A percentile compares a stretch with the other conserved stretches of the same genome.
Evolutionary conservation across 2,329 filamentous ascomycete genomes (phyloP).

Genomic region (Capronia americana): DNA sequence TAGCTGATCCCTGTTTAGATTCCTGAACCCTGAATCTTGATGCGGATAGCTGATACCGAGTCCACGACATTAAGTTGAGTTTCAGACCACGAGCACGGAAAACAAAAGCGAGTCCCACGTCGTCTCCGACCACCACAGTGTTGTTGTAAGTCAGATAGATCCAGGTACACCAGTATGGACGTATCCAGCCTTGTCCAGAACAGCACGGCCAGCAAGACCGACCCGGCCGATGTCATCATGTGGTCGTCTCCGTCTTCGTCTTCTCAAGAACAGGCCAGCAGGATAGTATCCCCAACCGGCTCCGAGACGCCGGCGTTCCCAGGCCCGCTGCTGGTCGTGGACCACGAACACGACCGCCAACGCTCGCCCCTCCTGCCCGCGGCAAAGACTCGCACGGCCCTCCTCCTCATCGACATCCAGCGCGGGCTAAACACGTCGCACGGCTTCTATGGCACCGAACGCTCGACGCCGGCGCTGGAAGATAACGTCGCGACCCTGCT

Average conservation of each 20-base stretch:
- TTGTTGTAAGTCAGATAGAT: not conserved
- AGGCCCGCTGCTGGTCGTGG: not conserved
- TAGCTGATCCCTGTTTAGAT: not conserved
- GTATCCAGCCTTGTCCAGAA: not conserved
- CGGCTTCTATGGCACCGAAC: conserved; percentile 50
- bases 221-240: not conserved
- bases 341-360: not conserved
- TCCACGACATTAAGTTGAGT: not conserved
- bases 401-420: conserved; percentile 59
- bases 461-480: conserved; percentile 56
- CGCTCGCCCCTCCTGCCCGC: conserved; percentile 6
- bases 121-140: not conserved
- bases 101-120: not conserved
- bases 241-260: not conserved
- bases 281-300: too few species aligned
- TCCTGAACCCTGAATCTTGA: not conserved
- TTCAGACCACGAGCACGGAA: not conserved
- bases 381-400: conserved; percentile 46
- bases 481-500: conserved; percentile 51
- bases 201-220: not conserved
- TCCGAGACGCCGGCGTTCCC: not conserved
- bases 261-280: not conserved
- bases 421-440: conserved; percentile 48
- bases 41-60: not conserved
- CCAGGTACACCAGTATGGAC: not conserved